Evolutionary conservation across 148 eudicot species (phyloP).

Genomic region (Simmondsia chinensis): DNA sequence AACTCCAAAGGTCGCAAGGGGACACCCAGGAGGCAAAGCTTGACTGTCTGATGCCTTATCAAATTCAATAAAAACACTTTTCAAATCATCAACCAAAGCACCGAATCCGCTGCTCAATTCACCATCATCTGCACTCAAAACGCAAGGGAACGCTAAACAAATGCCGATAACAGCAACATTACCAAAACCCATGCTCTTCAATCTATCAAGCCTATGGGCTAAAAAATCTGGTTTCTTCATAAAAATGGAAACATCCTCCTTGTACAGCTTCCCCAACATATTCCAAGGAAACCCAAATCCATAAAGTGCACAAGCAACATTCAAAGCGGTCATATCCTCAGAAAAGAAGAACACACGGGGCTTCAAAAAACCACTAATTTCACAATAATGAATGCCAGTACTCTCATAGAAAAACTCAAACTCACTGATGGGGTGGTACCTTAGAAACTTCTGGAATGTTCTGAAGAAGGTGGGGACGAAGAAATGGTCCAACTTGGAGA

Average conservation of each 20-base stretch:
- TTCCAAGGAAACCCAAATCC: constrained; percentile 78
- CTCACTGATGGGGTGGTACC: constrained; percentile 72
- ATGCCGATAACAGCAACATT: constrained; percentile 32
- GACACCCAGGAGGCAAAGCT: no score
- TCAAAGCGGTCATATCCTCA: constrained; percentile 34
- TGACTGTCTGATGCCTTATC: no score
- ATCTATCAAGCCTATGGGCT: constrained; percentile 21
- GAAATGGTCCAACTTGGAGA: constrained; percentile 33
- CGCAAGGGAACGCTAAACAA: constrained; percentile 55
- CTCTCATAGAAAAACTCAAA: constrained; percentile 68
- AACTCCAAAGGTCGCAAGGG: no score
- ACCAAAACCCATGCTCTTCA: constrained; percentile 40
- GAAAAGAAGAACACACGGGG: constrained; percentile 28
- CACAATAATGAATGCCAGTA: constrained; percentile 48
- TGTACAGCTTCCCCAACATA: constrained; percentile 48
- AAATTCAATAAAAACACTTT: constrained; percentile 39
- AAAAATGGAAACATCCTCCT: constrained; percentile 41
- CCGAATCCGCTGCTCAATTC: constrained; percentile 17
- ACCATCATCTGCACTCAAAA: constrained; percentile 22
- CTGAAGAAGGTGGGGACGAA: constrained; percentile 18
- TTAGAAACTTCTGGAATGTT: constrained; percentile 38
- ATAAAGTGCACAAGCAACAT: constrained; percentile 48
- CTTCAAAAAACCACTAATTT: constrained; percentile 29
- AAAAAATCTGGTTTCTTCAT: constrained; percentile 17
- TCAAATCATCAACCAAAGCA: constrained; percentile 42